A percentile compares a stretch with the other conserved stretches of the same genome.
Conservation (phyloP, 257 asterid species). For the Solanum lycopersicoides region DNA sequence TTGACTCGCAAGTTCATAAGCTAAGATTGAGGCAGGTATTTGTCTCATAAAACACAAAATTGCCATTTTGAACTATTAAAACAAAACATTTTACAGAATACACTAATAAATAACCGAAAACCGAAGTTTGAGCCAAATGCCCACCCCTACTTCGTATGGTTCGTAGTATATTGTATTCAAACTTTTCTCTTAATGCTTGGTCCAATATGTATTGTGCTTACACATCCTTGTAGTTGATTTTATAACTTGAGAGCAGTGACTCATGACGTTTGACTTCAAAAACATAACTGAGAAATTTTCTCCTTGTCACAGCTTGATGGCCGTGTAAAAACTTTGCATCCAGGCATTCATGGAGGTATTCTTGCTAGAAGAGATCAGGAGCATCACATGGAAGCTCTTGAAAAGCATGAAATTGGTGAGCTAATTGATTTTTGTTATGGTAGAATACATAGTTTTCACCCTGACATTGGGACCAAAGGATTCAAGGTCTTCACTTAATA, state of each 20-base stretch:
- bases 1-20: background rate
- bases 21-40: background rate
- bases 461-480: background rate
- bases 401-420: constrained; percentile 74
- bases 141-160: background rate
- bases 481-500: background rate
- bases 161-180: background rate
- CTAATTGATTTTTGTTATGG: background rate
- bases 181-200: background rate
- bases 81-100: background rate
- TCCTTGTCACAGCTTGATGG: constrained; percentile 70
- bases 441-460: background rate
- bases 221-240: background rate
- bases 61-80: background rate
- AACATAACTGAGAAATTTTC: background rate
- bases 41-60: background rate
- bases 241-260: background rate
- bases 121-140: background rate
- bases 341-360: constrained; percentile 88
- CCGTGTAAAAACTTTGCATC: constrained; percentile 96
- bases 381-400: constrained; percentile 91
- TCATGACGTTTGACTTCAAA: background rate
- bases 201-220: background rate
- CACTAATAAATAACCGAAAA: background rate
- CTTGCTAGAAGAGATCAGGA: constrained; percentile 91